Evolutionary conservation across 179 eudicot genomes (phyloP).

Genomic region (Nepenthes alata): DNA sequence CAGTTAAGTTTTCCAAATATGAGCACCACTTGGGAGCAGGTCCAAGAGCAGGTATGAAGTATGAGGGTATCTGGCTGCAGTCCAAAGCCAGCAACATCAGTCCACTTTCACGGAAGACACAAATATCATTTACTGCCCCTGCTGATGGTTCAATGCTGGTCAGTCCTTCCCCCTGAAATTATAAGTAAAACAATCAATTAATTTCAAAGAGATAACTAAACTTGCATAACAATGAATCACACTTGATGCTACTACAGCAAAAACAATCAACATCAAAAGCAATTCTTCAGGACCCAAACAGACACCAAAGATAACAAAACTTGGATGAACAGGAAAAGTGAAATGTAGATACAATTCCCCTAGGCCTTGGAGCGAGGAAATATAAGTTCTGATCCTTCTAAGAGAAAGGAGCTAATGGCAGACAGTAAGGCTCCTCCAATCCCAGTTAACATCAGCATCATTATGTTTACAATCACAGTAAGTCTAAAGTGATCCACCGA

Average conservation of each 20-base stretch:
- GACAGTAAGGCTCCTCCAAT: not conserved
- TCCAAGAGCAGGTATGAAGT: conserved; percentile 83
- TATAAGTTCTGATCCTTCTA: too few species aligned
- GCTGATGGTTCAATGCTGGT: conserved; percentile 92
- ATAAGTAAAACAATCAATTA: conserved; percentile 1
- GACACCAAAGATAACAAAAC: too few species aligned
- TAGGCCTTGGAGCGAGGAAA: too few species aligned
- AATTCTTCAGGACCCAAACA: too few species aligned
- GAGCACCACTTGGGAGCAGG: conserved; percentile 99
- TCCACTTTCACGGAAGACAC: conserved; percentile 71
- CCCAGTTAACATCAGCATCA: not conserved
- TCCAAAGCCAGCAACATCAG: conserved; percentile 79
- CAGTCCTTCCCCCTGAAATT: conserved; percentile 81
- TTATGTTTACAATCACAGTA: not conserved
- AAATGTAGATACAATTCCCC: too few species aligned
- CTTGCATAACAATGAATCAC: not conserved
- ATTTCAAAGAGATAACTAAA: not conserved
- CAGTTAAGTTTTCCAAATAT: conserved; percentile 78
- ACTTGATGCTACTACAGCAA: too few species aligned
- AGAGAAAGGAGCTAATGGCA: not conserved
- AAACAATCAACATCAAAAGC: too few species aligned
- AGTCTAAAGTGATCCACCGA: not conserved
- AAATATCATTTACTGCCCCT: conserved; percentile 74
- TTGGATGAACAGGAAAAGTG: too few species aligned
- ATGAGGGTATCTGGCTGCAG: conserved; percentile 71